Conservation (phyloP, 2,329 filamentous ascomycete genomes). For the Aspergillus ruber region DNA sequence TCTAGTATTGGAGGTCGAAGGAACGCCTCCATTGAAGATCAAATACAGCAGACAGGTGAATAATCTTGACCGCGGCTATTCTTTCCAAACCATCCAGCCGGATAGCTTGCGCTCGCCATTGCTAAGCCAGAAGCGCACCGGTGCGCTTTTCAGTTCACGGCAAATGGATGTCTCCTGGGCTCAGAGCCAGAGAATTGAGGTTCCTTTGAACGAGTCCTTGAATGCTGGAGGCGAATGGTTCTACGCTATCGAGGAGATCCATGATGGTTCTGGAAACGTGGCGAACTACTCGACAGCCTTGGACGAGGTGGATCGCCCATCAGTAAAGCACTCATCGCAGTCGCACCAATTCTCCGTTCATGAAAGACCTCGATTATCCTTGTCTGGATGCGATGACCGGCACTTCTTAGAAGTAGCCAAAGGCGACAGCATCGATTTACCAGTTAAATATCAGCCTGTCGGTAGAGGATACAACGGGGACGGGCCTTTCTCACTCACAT, state of each 20-base stretch:
- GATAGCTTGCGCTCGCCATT: conserved; percentile 77
- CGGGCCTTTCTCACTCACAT: conserved; percentile 66
- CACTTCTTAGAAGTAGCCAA: conserved; percentile 78
- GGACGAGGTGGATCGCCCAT: conserved; percentile 61
- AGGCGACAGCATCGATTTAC: conserved; percentile 61
- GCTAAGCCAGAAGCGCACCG: conserved; percentile 53
- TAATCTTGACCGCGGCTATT: conserved; percentile 71
- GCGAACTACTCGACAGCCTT: conserved; percentile 60
- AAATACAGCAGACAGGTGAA: conserved; percentile 88
- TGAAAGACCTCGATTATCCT: conserved; percentile 68
- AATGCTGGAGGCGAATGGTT: conserved; percentile 72
- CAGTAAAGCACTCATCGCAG: conserved; percentile 55
- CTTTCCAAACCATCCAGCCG: conserved; percentile 89
- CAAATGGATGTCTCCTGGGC: conserved; percentile 66
- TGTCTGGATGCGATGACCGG: conserved; percentile 70
- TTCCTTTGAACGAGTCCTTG: conserved; percentile 87
- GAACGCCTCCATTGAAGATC: conserved; percentile 85
- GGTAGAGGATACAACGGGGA: conserved; percentile 53
- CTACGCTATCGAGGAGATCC: conserved; percentile 86
- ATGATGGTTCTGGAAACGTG: conserved; percentile 82
- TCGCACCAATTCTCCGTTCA: conserved; percentile 78
- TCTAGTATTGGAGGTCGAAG: conserved; percentile 72
- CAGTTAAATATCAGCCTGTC: conserved; percentile 62
- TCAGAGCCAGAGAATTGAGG: conserved; percentile 63
- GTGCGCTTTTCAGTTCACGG: conserved; percentile 51